A percentile compares a stretch with the other conserved stretches of the same genome.
Conservation (phyloP, 139 green algal genomes). For the Closterium sp. region DNA sequence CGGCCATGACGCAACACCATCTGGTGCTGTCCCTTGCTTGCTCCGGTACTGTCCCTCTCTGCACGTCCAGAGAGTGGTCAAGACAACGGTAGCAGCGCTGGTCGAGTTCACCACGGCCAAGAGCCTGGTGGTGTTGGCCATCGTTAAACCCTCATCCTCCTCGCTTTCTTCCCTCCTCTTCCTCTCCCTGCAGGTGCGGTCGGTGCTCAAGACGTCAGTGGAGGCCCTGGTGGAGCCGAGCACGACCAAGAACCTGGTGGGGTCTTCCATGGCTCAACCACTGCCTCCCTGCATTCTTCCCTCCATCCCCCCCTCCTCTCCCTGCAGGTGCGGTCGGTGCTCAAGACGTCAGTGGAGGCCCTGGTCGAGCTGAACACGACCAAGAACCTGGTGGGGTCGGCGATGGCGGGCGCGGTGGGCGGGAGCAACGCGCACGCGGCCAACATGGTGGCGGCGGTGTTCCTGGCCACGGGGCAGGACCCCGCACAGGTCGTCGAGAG, state of each 20-base stretch:
- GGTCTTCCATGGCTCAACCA: not conserved
- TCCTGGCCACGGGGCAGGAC: conserved; percentile 52
- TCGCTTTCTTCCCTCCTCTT: not conserved
- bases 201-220: too few species aligned
- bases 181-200: too few species aligned
- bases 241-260: not conserved
- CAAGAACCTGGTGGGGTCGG: conserved; percentile 50
- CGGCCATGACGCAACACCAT: too few species aligned
- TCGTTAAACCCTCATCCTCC: too few species aligned
- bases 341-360: conserved; percentile 42
- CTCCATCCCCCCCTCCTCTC: not conserved
- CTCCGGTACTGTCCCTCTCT: too few species aligned
- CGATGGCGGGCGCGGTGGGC: conserved; percentile 43
- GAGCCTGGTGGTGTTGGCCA: too few species aligned
- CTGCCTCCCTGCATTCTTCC: not conserved
- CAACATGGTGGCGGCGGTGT: conserved; percentile 52
- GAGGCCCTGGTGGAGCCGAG: too few species aligned
- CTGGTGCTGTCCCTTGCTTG: too few species aligned
- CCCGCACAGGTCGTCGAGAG: conserved; percentile 51
- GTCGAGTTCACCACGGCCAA: too few species aligned
- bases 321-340: conserved; percentile 24
- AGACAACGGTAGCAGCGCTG: too few species aligned
- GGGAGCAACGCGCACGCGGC: conserved; percentile 51
- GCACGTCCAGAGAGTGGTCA: too few species aligned
- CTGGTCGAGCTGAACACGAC: conserved; percentile 49